A percentile compares a stretch with the other conserved stretches of the same genome.
Evolutionary conservation across 2,329 filamentous ascomycete species (phyloP).

Genomic region (Pseudogymnoascus destructans): DNA sequence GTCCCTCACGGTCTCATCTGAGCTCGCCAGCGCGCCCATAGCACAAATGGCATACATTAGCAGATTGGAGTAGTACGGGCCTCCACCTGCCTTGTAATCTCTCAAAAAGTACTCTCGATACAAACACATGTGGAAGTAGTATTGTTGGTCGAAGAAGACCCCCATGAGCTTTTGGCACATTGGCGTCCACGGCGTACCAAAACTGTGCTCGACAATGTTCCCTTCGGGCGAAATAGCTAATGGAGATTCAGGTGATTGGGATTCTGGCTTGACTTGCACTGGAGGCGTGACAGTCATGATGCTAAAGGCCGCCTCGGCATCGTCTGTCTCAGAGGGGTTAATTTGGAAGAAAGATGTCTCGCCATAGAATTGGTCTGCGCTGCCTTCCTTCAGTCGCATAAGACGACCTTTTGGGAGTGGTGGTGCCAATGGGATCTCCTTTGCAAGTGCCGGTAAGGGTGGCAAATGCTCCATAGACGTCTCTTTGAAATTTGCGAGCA

Average conservation of each 20-base stretch:
- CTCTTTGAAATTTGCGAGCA: constrained; percentile 29
- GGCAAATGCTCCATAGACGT: constrained; percentile 14
- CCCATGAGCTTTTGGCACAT: constrained; percentile 34
- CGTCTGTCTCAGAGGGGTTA: constrained; percentile 16
- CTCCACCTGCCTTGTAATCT: constrained; percentile 35
- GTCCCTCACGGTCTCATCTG: constrained; percentile 26
- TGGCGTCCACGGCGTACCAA: constrained; percentile 5
- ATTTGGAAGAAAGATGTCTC: constrained; percentile 35
- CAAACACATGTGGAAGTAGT: constrained; percentile 37
- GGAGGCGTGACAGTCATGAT: constrained; percentile 8
- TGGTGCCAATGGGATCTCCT: constrained; percentile 11
- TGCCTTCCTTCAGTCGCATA: constrained; percentile 28
- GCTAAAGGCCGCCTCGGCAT: constrained; percentile 1
- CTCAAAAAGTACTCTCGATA: constrained; percentile 39
- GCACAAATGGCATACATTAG: constrained; percentile 37
- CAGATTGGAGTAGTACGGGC: constrained; percentile 37
- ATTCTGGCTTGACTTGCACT: neutral
- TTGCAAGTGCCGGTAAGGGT: neutral
- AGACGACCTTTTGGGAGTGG: constrained; percentile 29
- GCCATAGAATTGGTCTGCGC: constrained; percentile 35
- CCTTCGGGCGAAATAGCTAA: constrained; percentile 32
- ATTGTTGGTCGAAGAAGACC: constrained; percentile 35
- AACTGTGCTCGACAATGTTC: constrained; percentile 19
- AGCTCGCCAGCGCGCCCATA: constrained; percentile 35
- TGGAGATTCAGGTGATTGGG: neutral